A percentile compares a stretch with the other conserved stretches of the same genome.
Evolutionary conservation across 305 asterid genomes (phyloP).

Genomic region (Fraxinus baroniana): DNA sequence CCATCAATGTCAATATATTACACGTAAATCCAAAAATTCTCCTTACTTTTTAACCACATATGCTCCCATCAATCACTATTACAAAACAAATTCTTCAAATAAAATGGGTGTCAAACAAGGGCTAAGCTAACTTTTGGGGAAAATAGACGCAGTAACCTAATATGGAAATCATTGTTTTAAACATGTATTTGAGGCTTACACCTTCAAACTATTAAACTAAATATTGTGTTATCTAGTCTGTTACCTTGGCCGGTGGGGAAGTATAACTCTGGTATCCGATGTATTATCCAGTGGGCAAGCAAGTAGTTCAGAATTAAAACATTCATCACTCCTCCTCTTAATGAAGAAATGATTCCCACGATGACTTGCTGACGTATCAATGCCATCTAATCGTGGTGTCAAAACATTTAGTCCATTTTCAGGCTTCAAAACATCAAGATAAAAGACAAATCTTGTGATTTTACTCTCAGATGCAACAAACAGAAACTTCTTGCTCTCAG

Average conservation of each 20-base stretch:
- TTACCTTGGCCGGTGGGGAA: constrained; percentile 91
- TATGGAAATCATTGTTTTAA: neutral
- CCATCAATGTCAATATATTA: too few relatives aligned
- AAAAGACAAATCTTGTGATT: constrained; percentile 76
- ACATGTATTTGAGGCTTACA: neutral
- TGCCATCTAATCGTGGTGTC: constrained; percentile 74
- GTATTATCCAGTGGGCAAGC: constrained; percentile 74
- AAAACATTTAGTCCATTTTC: constrained; percentile 60
- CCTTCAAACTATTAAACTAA: neutral
- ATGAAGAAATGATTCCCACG: constrained; percentile 87
- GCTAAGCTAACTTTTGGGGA: too few relatives aligned
- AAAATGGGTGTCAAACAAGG: too few relatives aligned
- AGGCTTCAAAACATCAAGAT: constrained; percentile 70
- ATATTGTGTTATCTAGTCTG: neutral
- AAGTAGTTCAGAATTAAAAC: constrained; percentile 80
- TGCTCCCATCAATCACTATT: too few relatives aligned
- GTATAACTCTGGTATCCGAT: constrained; percentile 58
- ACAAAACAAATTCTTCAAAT: too few relatives aligned
- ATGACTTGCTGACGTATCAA: constrained; percentile 84
- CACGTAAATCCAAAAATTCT: too few relatives aligned
- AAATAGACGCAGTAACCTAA: neutral
- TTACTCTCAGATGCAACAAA: constrained; percentile 83
- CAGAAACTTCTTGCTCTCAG: constrained; percentile 85
- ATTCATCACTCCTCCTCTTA: constrained; percentile 73
- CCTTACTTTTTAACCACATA: too few relatives aligned